Evolutionary conservation across 78 protist species (phyloP).

Genomic region (Polysphondylium violaceum): DNA sequence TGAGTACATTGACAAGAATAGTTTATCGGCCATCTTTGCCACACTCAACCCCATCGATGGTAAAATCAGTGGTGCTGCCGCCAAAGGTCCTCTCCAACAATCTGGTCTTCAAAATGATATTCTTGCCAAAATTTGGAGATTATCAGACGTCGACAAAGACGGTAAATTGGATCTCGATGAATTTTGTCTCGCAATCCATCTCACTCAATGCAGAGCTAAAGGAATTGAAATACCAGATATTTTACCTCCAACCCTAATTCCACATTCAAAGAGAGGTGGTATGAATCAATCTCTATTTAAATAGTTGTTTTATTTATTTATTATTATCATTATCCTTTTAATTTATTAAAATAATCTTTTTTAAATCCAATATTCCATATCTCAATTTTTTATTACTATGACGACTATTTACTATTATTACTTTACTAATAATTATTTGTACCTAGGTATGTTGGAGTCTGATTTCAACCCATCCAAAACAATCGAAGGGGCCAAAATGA

Average conservation of each 20-base stretch:
- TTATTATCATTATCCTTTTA: no score
- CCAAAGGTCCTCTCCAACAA: conserved; percentile 25
- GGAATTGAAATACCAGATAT: conserved; percentile 44
- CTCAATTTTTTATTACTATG: no score
- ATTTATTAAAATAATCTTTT: no score
- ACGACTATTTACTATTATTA: no score
- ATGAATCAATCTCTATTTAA: no score
- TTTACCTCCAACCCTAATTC: conserved; percentile 70
- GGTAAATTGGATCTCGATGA: conserved; percentile 81
- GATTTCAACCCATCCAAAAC: no score
- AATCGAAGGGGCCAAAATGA: no score
- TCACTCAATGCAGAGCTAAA: conserved; percentile 12
- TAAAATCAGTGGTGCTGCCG: conserved; percentile 42
- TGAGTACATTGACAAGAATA: conserved; percentile 10
- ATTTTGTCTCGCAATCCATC: conserved; percentile 83
- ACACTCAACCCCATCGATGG: conserved; percentile 59
- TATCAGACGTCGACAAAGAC: conserved; percentile 77
- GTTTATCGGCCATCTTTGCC: conserved; percentile 8
- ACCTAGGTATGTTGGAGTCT: no score
- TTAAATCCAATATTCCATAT: no score
- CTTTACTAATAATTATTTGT: no score
- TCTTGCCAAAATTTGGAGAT: conserved; percentile 60
- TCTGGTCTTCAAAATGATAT: conserved; percentile 33
- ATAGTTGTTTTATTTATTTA: no score
- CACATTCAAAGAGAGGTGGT: conserved; percentile 79